A percentile compares a stretch with the other conserved stretches of the same genome.
Evolutionary conservation across 768 basidiomycete species (phyloP).

Genomic region (Amanita exitialis): DNA sequence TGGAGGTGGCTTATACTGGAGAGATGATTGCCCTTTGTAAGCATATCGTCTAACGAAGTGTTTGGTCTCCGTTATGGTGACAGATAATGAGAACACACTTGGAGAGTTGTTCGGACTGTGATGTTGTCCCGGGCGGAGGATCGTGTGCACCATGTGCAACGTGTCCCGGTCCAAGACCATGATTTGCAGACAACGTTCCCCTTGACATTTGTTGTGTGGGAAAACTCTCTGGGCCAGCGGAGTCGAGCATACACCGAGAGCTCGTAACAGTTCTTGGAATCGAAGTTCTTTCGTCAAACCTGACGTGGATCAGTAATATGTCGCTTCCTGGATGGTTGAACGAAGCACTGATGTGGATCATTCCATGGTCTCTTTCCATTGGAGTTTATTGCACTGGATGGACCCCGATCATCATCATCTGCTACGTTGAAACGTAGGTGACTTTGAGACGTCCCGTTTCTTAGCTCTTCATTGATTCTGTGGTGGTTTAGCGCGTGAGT

Average conservation of each 20-base stretch:
- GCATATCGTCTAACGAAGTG: slow-evolving; percentile 47
- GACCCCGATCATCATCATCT: slow-evolving; percentile 15
- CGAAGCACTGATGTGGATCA: slow-evolving; percentile 3
- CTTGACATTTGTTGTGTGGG: background rate
- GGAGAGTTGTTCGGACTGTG: background rate
- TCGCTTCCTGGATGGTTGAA: background rate
- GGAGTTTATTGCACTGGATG: slow-evolving; percentile 32
- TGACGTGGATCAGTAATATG: background rate
- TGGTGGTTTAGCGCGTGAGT: slow-evolving; percentile 5
- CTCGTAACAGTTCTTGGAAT: background rate
- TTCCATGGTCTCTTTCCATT: slow-evolving; percentile 60
- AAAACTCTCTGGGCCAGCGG: background rate
- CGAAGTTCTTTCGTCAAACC: background rate
- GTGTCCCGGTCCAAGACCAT: background rate
- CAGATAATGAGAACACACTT: background rate
- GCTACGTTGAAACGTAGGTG: slow-evolving; percentile 22
- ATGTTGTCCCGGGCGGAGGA: background rate
- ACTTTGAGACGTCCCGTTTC: slow-evolving; percentile 38
- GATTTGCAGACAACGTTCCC: background rate
- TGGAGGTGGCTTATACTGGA: slow-evolving; percentile 27
- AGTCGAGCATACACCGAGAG: background rate
- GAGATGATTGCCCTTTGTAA: slow-evolving; percentile 41
- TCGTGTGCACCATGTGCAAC: background rate
- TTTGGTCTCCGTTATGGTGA: slow-evolving; percentile 7
- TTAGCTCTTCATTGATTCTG: slow-evolving; percentile 42